phyloP scores from a whole-genome alignment of 1,139 yeast species.

The Lodderomyces margitis region DNA sequence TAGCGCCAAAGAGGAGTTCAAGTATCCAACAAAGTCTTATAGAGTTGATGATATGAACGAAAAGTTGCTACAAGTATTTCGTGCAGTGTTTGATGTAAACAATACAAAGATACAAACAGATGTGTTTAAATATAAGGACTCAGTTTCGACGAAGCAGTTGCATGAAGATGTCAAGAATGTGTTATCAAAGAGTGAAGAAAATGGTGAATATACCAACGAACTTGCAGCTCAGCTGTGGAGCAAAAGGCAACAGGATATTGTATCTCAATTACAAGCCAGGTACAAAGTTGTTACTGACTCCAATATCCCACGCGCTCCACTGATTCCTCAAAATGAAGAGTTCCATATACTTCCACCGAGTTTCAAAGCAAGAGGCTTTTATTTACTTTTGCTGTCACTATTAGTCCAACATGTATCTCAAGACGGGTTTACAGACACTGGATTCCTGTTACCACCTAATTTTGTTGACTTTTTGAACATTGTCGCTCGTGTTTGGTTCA shows the following conservation, averaged over 20 bases:
- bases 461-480: constrained; percentile 34
- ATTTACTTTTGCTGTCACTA: neutral
- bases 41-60: constrained; percentile 50
- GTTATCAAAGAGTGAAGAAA: neutral
- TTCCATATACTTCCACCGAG: constrained; percentile 41
- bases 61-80: constrained; percentile 34
- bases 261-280: constrained; percentile 38
- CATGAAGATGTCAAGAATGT: constrained; percentile 42
- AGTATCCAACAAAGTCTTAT: constrained; percentile 46
- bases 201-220: neutral
- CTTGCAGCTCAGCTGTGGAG: constrained; percentile 55
- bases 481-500: constrained; percentile 61
- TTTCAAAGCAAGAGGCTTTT: constrained; percentile 6
- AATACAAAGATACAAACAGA: constrained; percentile 49
- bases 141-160: constrained; percentile 42
- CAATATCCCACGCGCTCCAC: constrained; percentile 28
- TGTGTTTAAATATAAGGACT: constrained; percentile 38
- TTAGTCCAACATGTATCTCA: neutral
- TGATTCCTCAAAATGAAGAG: constrained; percentile 31
- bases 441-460: constrained; percentile 13
- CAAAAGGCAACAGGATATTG: constrained; percentile 35
- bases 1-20: constrained; percentile 17
- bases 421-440: neutral
- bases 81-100: constrained; percentile 41
- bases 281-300: constrained; percentile 37